These are phyloP conservation scores for Telfairia occidentalis DNA, from an alignment of 331 rosid species.

Conservation along the genomic window DNA sequence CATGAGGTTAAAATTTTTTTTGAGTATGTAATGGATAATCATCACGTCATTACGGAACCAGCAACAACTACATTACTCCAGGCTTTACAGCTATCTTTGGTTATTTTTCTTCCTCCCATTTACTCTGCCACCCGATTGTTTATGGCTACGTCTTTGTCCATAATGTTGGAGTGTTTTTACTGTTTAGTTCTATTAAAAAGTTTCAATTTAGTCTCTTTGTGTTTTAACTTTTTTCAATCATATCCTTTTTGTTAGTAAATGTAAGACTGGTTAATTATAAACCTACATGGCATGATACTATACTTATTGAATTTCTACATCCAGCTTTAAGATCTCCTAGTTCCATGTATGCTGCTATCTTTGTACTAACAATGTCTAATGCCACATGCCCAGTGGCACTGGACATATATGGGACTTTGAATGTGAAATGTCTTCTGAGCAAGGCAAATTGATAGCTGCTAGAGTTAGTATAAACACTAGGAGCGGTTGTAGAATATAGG, in stretches of 20 bases:
- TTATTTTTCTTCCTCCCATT: conserved; percentile 28
- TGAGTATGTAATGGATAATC: conserved; percentile 55
- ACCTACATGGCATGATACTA: too few relatives aligned
- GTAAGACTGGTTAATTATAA: too few relatives aligned
- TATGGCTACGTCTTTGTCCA: too few relatives aligned
- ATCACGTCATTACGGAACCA: conserved; percentile 39
- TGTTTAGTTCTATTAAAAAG: too few relatives aligned
- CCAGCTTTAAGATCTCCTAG: not conserved
- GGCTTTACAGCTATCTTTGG: conserved; percentile 88
- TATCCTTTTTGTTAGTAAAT: too few relatives aligned
- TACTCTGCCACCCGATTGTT: conserved; percentile 8
- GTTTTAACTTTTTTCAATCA: too few relatives aligned
- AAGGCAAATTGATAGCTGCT: not conserved
- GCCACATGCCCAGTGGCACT: not conserved
- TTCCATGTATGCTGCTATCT: not conserved
- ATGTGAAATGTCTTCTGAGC: not conserved
- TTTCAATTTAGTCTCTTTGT: too few relatives aligned
- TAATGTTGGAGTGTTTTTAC: too few relatives aligned
- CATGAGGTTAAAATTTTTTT: conserved; percentile 42
- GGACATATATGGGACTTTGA: not conserved
- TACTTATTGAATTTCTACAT: not conserved
- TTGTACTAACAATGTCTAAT: not conserved
- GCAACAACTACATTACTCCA: conserved; percentile 36
- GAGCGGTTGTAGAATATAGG: not conserved
- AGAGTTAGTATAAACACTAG: not conserved